phyloP scores from a whole-genome alignment of 257 asterid genomes.

The Paulownia fortunei region DNA sequence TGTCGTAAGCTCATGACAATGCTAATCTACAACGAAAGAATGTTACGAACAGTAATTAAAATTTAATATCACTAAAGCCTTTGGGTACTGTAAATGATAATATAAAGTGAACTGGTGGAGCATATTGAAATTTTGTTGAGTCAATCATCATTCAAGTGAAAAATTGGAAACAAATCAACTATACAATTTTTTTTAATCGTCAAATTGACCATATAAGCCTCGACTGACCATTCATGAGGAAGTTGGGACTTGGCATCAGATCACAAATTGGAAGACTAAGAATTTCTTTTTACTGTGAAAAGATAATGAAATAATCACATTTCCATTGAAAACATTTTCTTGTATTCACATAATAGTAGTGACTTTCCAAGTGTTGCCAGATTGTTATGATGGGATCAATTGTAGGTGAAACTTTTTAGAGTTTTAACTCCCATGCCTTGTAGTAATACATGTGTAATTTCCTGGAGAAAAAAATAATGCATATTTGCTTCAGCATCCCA shows the following conservation, averaged over 20 bases:
- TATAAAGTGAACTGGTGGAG: not conserved
- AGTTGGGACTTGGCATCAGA: not conserved
- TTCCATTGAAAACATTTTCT: not conserved
- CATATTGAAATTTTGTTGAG: not conserved
- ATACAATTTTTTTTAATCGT: not conserved
- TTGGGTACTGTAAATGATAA: not conserved
- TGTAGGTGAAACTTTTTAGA: not conserved
- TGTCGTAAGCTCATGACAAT: conserved; percentile 2
- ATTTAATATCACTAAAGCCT: not conserved
- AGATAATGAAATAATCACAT: conserved; percentile 3
- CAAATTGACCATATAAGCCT: not conserved
- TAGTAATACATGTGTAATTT: not conserved
- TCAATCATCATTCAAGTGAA: not conserved
- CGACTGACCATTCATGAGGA: not conserved
- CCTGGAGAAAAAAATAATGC: not conserved
- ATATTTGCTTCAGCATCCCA: conserved; percentile 21
- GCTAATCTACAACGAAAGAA: not conserved
- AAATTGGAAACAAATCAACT: not conserved
- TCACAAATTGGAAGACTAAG: not conserved
- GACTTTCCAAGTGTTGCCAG: not conserved
- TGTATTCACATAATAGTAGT: not conserved
- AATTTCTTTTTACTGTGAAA: not conserved
- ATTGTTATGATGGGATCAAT: conserved; percentile 10
- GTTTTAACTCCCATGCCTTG: not conserved
- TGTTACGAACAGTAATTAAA: not conserved